Conservation (phyloP, 306 rosid genomes). For the Malus sylvestris region DNA sequence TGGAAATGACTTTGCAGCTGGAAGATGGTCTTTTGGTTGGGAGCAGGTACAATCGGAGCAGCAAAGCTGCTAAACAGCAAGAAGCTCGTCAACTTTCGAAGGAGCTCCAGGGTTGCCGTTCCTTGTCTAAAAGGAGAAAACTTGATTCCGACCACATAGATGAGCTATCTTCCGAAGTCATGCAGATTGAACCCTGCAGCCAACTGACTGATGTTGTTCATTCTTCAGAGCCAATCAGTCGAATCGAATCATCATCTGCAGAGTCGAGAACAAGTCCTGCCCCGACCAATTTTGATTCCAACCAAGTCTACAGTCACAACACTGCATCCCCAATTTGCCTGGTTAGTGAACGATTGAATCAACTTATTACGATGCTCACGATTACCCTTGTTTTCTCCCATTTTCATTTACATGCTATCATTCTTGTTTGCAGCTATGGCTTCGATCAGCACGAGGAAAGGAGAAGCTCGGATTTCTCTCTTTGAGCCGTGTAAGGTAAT, state of each 20-base stretch:
- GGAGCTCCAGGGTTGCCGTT: constrained; percentile 51
- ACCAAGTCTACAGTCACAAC: constrained; percentile 16
- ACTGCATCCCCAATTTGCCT: constrained; percentile 31
- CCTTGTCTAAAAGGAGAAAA: constrained; percentile 43
- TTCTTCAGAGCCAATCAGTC: constrained; percentile 4
- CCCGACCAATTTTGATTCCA: background rate
- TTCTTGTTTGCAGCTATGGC: constrained; percentile 26
- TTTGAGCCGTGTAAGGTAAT: constrained; percentile 55
- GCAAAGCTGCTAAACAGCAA: constrained; percentile 61
- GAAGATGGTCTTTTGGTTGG: constrained; percentile 44
- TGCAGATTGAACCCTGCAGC: constrained; percentile 9
- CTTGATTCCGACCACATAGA: constrained; percentile 13
- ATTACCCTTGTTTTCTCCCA: too few relatives aligned
- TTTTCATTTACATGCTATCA: background rate
- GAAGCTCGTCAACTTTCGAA: constrained; percentile 61
- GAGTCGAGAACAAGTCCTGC: constrained; percentile 9
- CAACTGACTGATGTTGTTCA: constrained; percentile 17
- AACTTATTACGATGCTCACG: too few relatives aligned
- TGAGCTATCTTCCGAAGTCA: constrained; percentile 11
- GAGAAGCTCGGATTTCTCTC: constrained; percentile 64
- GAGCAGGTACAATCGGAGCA: constrained; percentile 40
- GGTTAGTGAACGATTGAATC: background rate
- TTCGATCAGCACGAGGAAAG: constrained; percentile 55
- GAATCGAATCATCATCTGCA: constrained; percentile 10
- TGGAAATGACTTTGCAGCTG: constrained; percentile 60